These are phyloP conservation scores for Filosporella fistucella DNA, from an alignment of 495 filamentous ascomycete species.

Conservation along the genomic window DNA sequence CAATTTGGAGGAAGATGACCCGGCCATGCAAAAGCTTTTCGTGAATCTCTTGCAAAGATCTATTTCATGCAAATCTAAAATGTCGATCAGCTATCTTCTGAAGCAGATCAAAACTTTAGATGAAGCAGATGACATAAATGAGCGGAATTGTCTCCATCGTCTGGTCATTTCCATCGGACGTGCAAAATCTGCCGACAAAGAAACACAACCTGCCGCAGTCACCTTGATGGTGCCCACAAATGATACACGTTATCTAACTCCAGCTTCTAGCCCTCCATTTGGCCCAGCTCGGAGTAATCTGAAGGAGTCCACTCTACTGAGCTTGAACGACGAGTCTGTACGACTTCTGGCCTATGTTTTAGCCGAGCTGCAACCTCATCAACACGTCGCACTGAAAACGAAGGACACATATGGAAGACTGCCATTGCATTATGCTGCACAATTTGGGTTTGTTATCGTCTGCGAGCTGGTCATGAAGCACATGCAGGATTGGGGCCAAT, in stretches of 20 bases:
- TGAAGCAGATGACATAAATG: conserved; percentile 88
- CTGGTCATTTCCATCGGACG: conserved; percentile 87
- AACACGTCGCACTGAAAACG: conserved; percentile 61
- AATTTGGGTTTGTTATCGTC: conserved; percentile 86
- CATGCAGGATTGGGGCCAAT: conserved; percentile 85
- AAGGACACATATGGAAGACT: conserved; percentile 79
- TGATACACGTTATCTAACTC: conserved; percentile 65
- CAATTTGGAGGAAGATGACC: conserved; percentile 45
- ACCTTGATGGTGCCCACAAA: conserved; percentile 40
- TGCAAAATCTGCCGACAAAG: conserved; percentile 49
- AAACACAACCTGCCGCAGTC: conserved; percentile 39
- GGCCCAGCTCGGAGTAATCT: conserved; percentile 51
- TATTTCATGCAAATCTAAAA: conserved; percentile 65
- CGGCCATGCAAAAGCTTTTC: conserved; percentile 56
- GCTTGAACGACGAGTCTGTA: conserved; percentile 64
- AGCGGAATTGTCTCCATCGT: conserved; percentile 88
- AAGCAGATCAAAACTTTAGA: conserved; percentile 63
- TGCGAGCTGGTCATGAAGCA: conserved; percentile 83
- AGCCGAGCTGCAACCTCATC: conserved; percentile 60
- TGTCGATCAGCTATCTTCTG: conserved; percentile 66
- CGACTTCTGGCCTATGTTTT: conserved; percentile 70
- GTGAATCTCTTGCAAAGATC: conserved; percentile 80
- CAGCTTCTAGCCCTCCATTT: conserved; percentile 62
- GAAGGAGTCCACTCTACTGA: conserved; percentile 38
- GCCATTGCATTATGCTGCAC: conserved; percentile 91